phyloP scores from a whole-genome alignment of 169 alveolate genomes.

The Plasmodium malariae region DNA sequence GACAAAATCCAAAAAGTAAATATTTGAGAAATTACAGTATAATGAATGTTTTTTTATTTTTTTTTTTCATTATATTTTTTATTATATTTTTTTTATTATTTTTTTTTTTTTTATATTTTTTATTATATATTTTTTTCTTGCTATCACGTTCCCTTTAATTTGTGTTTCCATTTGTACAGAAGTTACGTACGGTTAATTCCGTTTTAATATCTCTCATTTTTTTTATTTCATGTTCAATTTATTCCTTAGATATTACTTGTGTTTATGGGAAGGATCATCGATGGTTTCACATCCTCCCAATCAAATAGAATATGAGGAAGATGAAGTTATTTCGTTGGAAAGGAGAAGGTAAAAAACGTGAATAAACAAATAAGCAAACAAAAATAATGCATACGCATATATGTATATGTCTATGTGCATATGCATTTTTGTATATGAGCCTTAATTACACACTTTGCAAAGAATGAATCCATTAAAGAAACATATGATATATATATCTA shows the following conservation, averaged over 20 bases:
- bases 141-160: too few species aligned
- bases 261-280: constrained; percentile 93
- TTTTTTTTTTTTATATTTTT: too few species aligned
- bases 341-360: constrained; percentile 46
- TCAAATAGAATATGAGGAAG: constrained; percentile 79
- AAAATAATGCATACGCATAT: not conserved
- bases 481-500: not conserved
- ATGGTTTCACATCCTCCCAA: constrained; percentile 78
- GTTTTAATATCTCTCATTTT: too few species aligned
- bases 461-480: not conserved
- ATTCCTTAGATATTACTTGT: constrained; percentile 87
- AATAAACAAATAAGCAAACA: not conserved
- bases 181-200: too few species aligned
- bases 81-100: too few species aligned
- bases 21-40: not conserved
- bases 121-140: too few species aligned
- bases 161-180: too few species aligned
- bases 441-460: not conserved
- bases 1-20: constrained; percentile 95
- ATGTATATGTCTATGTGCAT: not conserved
- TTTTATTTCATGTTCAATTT: too few species aligned
- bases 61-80: too few species aligned
- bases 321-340: constrained; percentile 37
- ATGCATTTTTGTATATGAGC: not conserved
- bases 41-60: too few species aligned